Evolutionary conservation across 495 filamentous ascomycete genomes (phyloP).

Genomic region (Aspergillus diversus): DNA sequence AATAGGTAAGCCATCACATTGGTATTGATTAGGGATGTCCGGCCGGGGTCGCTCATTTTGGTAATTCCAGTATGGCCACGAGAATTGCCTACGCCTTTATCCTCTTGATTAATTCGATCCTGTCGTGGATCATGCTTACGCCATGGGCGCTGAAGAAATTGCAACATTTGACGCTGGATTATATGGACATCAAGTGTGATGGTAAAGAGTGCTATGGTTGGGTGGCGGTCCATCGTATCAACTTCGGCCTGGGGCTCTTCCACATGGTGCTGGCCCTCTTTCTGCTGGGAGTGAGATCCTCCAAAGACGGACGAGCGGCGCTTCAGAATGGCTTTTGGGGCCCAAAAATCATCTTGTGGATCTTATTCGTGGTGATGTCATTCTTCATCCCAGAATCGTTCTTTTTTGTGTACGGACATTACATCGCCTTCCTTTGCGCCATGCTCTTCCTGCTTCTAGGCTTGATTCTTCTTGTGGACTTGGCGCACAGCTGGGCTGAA

Average conservation of each 20-base stretch:
- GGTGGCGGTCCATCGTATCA: constrained; percentile 95
- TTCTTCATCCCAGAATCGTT: constrained; percentile 96
- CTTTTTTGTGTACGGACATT: constrained; percentile 96
- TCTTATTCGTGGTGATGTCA: constrained; percentile 81
- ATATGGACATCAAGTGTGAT: constrained; percentile 89
- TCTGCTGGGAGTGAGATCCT: constrained; percentile 81
- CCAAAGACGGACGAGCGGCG: constrained; percentile 82
- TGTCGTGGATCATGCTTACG: constrained; percentile 99
- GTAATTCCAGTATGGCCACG: constrained; percentile 75
- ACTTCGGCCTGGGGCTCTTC: constrained; percentile 94
- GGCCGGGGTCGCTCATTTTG: no score
- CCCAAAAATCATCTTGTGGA: constrained; percentile 82
- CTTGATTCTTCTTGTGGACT: constrained; percentile 88
- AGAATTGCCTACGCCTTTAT: constrained; percentile 97
- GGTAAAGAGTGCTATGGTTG: constrained; percentile 93
- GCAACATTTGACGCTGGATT: constrained; percentile 87
- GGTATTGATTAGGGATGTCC: no score
- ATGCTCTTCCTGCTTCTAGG: constrained; percentile 94
- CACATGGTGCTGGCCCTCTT: constrained; percentile 83
- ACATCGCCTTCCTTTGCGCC: constrained; percentile 83
- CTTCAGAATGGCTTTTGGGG: constrained; percentile 98
- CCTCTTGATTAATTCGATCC: constrained; percentile 91
- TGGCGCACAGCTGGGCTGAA: constrained; percentile 98
- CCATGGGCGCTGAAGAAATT: constrained; percentile 97
- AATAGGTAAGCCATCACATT: constrained; percentile 68